phyloP scores from a whole-genome alignment of 306 rosid genomes.

The Ceratonia siliqua region DNA sequence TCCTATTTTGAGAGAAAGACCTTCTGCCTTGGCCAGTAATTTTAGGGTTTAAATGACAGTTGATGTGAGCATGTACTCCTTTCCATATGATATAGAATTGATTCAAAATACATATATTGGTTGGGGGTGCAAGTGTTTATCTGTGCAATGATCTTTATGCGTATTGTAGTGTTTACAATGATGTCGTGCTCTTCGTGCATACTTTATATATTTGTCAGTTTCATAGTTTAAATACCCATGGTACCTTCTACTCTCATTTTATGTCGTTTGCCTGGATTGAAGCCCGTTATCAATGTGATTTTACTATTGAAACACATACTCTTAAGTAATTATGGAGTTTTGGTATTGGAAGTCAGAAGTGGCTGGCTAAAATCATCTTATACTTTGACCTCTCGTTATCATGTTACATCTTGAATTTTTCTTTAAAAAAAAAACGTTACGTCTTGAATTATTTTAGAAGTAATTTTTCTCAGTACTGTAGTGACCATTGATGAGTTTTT shows the following conservation, averaged over 20 bases:
- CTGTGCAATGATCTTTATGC: not conserved
- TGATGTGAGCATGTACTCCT: not conserved
- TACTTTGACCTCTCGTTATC: not conserved
- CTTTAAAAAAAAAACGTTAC: too few species aligned
- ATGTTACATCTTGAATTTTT: not conserved
- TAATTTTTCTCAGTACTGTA: not conserved
- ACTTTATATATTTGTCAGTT: too few species aligned
- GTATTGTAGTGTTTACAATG: constrained; percentile 5
- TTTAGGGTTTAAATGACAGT: not conserved
- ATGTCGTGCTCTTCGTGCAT: not conserved
- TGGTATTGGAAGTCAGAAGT: not conserved
- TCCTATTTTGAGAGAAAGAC: not conserved
- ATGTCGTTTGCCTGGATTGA: not conserved
- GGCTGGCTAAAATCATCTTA: not conserved
- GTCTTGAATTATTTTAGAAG: not conserved
- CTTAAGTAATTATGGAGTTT: not conserved
- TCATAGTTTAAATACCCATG: not conserved
- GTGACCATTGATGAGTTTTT: constrained; percentile 8
- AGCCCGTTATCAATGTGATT: not conserved
- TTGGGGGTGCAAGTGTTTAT: constrained; percentile 8
- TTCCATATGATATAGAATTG: not conserved
- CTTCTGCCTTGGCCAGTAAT: not conserved
- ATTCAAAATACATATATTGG: constrained; percentile 7
- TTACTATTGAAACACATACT: not conserved
- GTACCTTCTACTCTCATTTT: not conserved